These are phyloP conservation scores for Geranium incanum DNA, from an alignment of 441 rosid species.

Conservation along the genomic window DNA sequence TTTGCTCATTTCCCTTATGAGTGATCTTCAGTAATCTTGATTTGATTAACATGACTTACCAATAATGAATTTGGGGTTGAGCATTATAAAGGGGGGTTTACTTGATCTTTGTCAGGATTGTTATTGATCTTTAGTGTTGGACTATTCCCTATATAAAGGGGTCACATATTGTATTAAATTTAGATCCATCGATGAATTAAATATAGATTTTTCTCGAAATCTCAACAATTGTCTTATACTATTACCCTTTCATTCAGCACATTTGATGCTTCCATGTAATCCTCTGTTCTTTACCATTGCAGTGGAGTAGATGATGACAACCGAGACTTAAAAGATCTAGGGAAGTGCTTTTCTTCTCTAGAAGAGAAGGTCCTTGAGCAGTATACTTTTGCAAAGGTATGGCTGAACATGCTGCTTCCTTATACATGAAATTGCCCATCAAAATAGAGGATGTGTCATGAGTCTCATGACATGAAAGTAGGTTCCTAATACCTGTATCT, in stretches of 20 bases:
- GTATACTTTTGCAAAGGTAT: conserved; percentile 92
- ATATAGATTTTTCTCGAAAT: no score
- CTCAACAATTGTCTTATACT: not conserved
- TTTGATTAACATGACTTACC: not conserved
- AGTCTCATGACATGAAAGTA: not conserved
- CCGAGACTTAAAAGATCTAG: conserved; percentile 68
- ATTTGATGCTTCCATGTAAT: conserved; percentile 17
- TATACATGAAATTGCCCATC: conserved; percentile 7
- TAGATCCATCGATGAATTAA: no score
- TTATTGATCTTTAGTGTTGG: not conserved
- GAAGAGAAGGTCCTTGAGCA: conserved; percentile 86
- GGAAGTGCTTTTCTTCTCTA: conserved; percentile 66
- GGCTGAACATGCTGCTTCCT: conserved; percentile 6
- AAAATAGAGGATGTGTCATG: not conserved
- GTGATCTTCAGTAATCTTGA: not conserved
- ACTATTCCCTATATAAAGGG: no score
- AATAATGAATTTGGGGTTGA: not conserved
- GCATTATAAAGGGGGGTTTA: not conserved
- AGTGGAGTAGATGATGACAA: conserved; percentile 66
- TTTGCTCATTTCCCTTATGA: not conserved
- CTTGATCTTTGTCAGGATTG: not conserved
- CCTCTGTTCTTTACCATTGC: conserved; percentile 23
- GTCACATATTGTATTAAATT: no score
- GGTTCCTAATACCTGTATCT: not conserved
- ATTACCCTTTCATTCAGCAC: not conserved